Base-by-base conservation (phyloP, 495 filamentous ascomycete species). In the Pyrenula massariospora region DNA sequence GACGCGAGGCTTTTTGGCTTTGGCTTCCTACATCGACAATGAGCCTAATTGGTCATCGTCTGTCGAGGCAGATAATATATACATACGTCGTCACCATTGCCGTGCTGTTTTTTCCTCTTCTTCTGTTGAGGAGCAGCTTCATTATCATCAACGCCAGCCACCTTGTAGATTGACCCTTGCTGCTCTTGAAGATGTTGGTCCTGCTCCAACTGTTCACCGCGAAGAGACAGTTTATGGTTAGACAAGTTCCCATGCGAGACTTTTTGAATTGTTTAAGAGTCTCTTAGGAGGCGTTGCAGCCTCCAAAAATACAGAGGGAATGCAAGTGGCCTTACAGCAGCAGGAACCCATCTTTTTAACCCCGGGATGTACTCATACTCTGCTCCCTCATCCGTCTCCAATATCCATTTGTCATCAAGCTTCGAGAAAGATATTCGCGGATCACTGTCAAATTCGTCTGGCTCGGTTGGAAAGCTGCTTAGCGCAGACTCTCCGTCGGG, bases 351-450 rank as follows among this genome's bases (percentile, higher is more conserved):
- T 70, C 87, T 81, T 73, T 82, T 84, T 56, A 86, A 64, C 12
- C 68, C 77, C 11, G 76, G 73, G 68, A 93, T 83, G 70, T 81
- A 96, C 62, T 90, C 86, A 70, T 84, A 96, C 64, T 96, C 91
- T 53, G 81, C 76, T 21, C 89, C 91, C 67, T 91, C 83, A 15
- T 91, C 89, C 23, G 88, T 83, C 55, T 95, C 91, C 0, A 94
- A 80, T 22, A 91, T 81, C 69, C 84, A 91, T 63, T 88, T 92
- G 58, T 83, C 74, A 68, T 91, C 85, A 54, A 87, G 71, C 63
- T 83, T 86, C 2, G 88, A 93, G 71, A 83, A 95, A 0, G 89
- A 91, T 59, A 96, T 86, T 58, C 92, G 88, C 22, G 85, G 78
- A 65, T 97, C 92, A 56, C 73, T 71, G 57, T 87, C 84, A 66